Evolutionary conservation across 1,139 yeast species (phyloP).

Genomic region (Wickerhamomyces sp.): DNA sequence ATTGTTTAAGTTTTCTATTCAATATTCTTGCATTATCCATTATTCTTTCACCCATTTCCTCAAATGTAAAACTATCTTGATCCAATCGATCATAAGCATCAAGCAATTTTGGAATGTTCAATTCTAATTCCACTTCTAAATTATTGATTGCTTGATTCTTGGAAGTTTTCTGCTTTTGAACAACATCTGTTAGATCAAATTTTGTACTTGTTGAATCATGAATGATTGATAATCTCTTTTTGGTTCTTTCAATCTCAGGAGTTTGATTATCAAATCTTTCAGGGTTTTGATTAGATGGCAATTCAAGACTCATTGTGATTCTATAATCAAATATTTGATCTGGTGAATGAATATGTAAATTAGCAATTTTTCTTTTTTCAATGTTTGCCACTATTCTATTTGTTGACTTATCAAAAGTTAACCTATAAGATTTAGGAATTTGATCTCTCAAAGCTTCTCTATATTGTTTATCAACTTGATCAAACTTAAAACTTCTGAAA

Average conservation of each 20-base stretch:
- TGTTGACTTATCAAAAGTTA: slow-evolving; percentile 63
- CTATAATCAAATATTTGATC: slow-evolving; percentile 74
- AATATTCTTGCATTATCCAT: slow-evolving; percentile 63
- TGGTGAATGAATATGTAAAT: slow-evolving; percentile 68
- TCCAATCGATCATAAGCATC: slow-evolving; percentile 50
- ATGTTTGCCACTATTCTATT: slow-evolving; percentile 65
- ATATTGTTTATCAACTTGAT: slow-evolving; percentile 34
- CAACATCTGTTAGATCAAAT: slow-evolving; percentile 65
- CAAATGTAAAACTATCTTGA: slow-evolving; percentile 57
- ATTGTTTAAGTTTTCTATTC: slow-evolving; percentile 32
- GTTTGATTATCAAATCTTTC: slow-evolving; percentile 43
- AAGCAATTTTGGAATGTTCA: slow-evolving; percentile 60
- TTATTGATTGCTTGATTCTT: slow-evolving; percentile 36
- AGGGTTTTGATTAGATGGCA: slow-evolving; percentile 59
- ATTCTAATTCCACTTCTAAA: slow-evolving; percentile 67
- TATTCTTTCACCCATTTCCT: slow-evolving; percentile 66
- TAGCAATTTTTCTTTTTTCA: slow-evolving; percentile 66
- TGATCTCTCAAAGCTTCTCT: slow-evolving; percentile 38
- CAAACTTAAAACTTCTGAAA: slow-evolving; percentile 34
- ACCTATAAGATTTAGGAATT: slow-evolving; percentile 57
- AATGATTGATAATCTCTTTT: slow-evolving; percentile 58
- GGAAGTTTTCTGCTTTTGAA: slow-evolving; percentile 42
- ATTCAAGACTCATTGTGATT: slow-evolving; percentile 70
- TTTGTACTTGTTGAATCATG: slow-evolving; percentile 67
- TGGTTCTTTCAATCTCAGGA: slow-evolving; percentile 53